phyloP scores from a whole-genome alignment of 2,329 filamentous ascomycete species.

The Penicillium carneum region DNA sequence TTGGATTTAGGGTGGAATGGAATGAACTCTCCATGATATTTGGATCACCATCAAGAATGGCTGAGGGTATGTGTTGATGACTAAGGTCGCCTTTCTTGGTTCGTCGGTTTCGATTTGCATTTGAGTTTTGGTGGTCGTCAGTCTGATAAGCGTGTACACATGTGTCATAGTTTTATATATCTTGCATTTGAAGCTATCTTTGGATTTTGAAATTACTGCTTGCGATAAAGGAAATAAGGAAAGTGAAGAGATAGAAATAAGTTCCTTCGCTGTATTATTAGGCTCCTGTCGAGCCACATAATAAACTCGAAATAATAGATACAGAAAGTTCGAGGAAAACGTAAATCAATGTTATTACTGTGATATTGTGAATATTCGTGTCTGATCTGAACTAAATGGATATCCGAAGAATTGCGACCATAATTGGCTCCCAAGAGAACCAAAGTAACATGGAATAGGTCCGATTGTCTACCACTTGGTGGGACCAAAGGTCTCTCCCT shows the following conservation, averaged over 20 bases:
- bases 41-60: constrained; percentile 5
- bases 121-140: background rate
- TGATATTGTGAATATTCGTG: constrained; percentile 6
- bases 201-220: background rate
- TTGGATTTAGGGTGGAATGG: constrained; percentile 11
- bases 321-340: background rate
- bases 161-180: constrained; percentile 10
- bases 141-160: constrained; percentile 9
- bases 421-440: background rate
- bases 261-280: background rate
- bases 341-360: constrained; percentile 1
- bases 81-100: constrained; percentile 1
- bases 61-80: constrained; percentile 19
- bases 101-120: background rate
- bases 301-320: background rate
- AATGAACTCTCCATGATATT: background rate
- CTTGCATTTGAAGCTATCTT: constrained; percentile 2
- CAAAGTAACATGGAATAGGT: background rate
- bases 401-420: background rate
- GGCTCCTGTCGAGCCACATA: background rate
- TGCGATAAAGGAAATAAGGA: background rate
- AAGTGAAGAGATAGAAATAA: background rate
- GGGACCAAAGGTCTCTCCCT: constrained; percentile 70
- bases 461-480: constrained; percentile 29
- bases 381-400: constrained; percentile 1